A percentile compares a stretch with the other conserved stretches of the same genome.
phyloP scores from a whole-genome alignment of 305 asterid species.

The Solanum hybrid region DNA sequence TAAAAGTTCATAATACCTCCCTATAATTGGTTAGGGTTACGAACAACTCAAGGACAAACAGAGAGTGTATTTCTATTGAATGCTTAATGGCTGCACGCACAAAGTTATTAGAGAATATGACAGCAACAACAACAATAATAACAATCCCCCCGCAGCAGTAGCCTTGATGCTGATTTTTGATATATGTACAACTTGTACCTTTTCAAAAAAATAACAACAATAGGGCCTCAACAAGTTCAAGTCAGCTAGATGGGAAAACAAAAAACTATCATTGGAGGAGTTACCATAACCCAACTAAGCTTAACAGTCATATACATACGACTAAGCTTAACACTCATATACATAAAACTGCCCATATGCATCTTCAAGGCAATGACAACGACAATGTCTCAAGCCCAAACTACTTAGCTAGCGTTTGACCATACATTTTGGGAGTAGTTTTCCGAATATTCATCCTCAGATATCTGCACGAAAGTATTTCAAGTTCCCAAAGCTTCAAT shows the following conservation, averaged over 20 bases:
- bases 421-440: background rate
- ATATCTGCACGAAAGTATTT: background rate
- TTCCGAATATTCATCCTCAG: background rate
- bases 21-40: background rate
- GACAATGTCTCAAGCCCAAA: background rate
- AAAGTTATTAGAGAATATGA: background rate
- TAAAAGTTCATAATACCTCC: background rate
- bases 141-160: background rate
- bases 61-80: background rate
- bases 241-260: background rate
- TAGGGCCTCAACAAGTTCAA: background rate
- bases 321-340: background rate
- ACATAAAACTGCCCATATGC: background rate
- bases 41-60: background rate
- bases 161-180: background rate
- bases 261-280: background rate
- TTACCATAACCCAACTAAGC: background rate
- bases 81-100: background rate
- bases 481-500: background rate
- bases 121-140: background rate
- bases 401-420: background rate
- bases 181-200: background rate
- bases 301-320: background rate
- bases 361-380: background rate
- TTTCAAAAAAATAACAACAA: background rate